Conservation (phyloP, 768 basidiomycete species). For the Cyathus striatus region DNA sequence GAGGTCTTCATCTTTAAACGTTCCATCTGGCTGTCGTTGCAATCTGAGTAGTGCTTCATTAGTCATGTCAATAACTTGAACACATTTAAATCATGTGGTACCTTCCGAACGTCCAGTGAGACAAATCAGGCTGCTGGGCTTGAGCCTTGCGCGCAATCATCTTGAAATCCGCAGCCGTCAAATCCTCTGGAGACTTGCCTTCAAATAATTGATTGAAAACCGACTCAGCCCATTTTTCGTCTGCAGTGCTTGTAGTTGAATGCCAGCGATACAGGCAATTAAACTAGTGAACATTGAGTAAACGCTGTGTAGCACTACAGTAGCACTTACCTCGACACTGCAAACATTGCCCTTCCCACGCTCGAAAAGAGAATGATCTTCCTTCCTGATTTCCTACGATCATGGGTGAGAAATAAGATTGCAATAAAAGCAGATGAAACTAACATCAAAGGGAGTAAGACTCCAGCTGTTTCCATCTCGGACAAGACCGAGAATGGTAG, state of each 20-base stretch:
- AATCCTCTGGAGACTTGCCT: slow-evolving; percentile 41
- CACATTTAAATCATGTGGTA: slow-evolving; percentile 23
- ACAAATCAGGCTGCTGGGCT: slow-evolving; percentile 35
- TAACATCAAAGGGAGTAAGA: slow-evolving; percentile 65
- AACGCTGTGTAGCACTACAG: not conserved
- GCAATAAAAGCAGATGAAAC: slow-evolving; percentile 9
- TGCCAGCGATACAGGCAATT: slow-evolving; percentile 86
- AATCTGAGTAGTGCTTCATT: slow-evolving; percentile 33
- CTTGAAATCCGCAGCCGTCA: slow-evolving; percentile 48
- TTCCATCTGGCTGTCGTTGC: slow-evolving; percentile 51
- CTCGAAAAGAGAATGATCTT: slow-evolving; percentile 64
- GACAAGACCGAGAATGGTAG: slow-evolving; percentile 73
- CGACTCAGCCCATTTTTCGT: slow-evolving; percentile 62
- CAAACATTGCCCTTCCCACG: slow-evolving; percentile 78
- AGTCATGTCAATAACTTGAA: not conserved
- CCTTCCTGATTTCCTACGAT: slow-evolving; percentile 56
- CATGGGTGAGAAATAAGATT: not conserved
- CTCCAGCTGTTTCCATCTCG: slow-evolving; percentile 75
- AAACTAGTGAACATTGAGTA: slow-evolving; percentile 41
- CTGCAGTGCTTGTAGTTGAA: slow-evolving; percentile 66
- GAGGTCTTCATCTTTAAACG: slow-evolving; percentile 67
- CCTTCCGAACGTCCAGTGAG: slow-evolving; percentile 67
- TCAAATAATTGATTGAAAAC: slow-evolving; percentile 51
- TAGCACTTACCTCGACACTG: slow-evolving; percentile 64
- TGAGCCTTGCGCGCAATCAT: slow-evolving; percentile 32